Percentiles rank a stretch among this genome's conserved stretches.
Conservation (phyloP, 2,329 filamentous ascomycete species). For the Ophiostoma fasciatum region DNA sequence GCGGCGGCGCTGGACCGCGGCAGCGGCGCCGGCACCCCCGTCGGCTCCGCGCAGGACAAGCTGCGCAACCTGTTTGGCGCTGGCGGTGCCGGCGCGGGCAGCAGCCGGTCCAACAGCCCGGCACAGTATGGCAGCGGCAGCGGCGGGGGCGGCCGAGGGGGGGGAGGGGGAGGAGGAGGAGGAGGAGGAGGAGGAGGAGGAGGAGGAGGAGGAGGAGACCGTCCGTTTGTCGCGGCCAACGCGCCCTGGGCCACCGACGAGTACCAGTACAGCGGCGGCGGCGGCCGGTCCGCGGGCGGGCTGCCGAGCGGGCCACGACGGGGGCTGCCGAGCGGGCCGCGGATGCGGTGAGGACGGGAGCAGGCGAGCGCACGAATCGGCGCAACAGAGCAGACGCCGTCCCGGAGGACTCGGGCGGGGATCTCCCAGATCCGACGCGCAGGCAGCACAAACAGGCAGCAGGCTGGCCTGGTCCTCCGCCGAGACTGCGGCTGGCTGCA, state of each 20-base stretch:
- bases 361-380: neutral
- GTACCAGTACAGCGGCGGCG: slow-evolving; percentile 21
- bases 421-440: too few relatives aligned
- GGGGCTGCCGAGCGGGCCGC: slow-evolving; percentile 25
- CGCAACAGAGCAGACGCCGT: neutral
- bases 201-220: slow-evolving; percentile 20
- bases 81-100: slow-evolving; percentile 29
- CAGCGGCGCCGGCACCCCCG: slow-evolving; percentile 22
- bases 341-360: slow-evolving; percentile 24
- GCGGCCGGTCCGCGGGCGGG: slow-evolving; percentile 21
- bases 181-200: slow-evolving; percentile 20
- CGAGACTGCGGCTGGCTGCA: too few relatives aligned
- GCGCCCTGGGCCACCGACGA: slow-evolving; percentile 32
- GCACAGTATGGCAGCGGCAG: slow-evolving; percentile 19
- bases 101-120: slow-evolving; percentile 24
- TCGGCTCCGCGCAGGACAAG: slow-evolving; percentile 60
- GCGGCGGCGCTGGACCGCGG: slow-evolving; percentile 7
- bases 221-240: slow-evolving; percentile 30
- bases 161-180: slow-evolving; percentile 21
- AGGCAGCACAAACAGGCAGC: too few relatives aligned
- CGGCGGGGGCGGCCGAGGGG: slow-evolving; percentile 15
- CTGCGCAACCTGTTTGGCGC: slow-evolving; percentile 70
- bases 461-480: too few relatives aligned
- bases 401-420: too few relatives aligned
- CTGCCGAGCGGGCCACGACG: slow-evolving; percentile 21